Percentiles rank a stretch among this genome's conserved stretches.
Conservation (phyloP, 345 rosid species). For the Arabis alpina region DNA sequence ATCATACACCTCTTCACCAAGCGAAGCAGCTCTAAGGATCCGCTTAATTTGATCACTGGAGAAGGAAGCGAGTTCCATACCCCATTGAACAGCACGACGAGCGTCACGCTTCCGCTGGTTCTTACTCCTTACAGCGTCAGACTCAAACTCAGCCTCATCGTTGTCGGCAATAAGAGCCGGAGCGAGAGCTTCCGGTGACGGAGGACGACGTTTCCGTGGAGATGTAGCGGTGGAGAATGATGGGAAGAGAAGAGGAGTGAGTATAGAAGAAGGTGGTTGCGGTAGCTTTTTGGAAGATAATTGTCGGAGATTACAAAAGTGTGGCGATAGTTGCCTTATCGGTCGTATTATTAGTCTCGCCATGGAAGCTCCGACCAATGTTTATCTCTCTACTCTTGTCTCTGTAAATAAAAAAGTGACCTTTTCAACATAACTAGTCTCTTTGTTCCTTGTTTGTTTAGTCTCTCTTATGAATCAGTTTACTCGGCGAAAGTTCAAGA, state of each 20-base stretch:
- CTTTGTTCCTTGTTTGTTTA: no score
- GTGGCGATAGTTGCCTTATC: conserved; percentile 33
- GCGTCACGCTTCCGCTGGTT: conserved; percentile 93
- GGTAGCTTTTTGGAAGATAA: conserved; percentile 11
- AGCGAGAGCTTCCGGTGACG: conserved; percentile 36
- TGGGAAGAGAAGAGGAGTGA: conserved; percentile 27
- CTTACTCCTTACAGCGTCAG: conserved; percentile 62
- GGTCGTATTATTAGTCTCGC: conserved; percentile 41
- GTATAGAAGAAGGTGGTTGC: conserved; percentile 22
- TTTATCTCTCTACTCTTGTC: not conserved
- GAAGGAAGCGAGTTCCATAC: conserved; percentile 79
- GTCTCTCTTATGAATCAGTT: no score
- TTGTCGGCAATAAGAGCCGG: conserved; percentile 40
- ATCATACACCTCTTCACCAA: conserved; percentile 69
- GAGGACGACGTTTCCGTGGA: conserved; percentile 41
- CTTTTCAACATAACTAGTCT: no score
- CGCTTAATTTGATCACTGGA: conserved; percentile 68
- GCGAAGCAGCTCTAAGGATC: conserved; percentile 72
- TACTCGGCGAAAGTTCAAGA: no score
- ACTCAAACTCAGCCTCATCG: conserved; percentile 52
- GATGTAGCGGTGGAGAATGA: conserved; percentile 34
- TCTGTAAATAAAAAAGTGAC: no score
- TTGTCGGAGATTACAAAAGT: conserved; percentile 25
- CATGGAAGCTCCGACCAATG: conserved; percentile 26
- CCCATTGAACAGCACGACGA: conserved; percentile 83